A percentile compares a stretch with the other conserved stretches of the same genome.
Conservation (phyloP, 2,329 filamentous ascomycete species). For the Xylariaceae sp. region DNA sequence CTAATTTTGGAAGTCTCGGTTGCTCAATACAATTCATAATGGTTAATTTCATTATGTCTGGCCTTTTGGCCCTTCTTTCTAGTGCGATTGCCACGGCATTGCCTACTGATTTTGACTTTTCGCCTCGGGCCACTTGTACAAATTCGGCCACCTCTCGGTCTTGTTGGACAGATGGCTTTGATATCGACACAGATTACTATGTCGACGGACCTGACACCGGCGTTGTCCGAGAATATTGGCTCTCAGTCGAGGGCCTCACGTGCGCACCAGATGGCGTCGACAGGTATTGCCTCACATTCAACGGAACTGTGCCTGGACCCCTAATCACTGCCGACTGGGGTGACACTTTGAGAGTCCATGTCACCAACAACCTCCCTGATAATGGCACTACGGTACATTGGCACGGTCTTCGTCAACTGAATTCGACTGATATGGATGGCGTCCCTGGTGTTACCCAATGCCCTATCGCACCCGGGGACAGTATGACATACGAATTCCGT, state of each 20-base stretch:
- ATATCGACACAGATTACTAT: slow-evolving; percentile 1
- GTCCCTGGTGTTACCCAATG: slow-evolving; percentile 49
- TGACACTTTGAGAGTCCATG: slow-evolving; percentile 45
- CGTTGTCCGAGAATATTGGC: slow-evolving; percentile 30
- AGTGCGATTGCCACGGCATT: background rate
- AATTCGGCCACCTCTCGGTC: background rate
- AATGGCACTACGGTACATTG: slow-evolving; percentile 62
- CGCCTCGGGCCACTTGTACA: background rate
- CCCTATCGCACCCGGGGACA: slow-evolving; percentile 46
- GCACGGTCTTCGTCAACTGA: slow-evolving; percentile 57
- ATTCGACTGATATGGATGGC: slow-evolving; percentile 54
- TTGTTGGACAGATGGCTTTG: background rate
- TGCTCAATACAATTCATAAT: background rate
- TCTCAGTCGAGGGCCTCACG: slow-evolving; percentile 31
- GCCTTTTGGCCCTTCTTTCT: background rate
- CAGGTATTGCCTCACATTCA: slow-evolving; percentile 38
- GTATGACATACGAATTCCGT: slow-evolving; percentile 54
- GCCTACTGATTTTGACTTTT: background rate
- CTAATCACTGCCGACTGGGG: slow-evolving; percentile 47
- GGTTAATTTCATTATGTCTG: background rate
- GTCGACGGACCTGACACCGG: slow-evolving; percentile 14
- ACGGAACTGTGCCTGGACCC: slow-evolving; percentile 26
- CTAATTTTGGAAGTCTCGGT: background rate
- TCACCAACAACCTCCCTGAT: slow-evolving; percentile 46
- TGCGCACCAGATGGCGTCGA: slow-evolving; percentile 37